Base-by-base conservation (phyloP, 768 basidiomycete species). In the Collybiopsis luxurians region DNA sequence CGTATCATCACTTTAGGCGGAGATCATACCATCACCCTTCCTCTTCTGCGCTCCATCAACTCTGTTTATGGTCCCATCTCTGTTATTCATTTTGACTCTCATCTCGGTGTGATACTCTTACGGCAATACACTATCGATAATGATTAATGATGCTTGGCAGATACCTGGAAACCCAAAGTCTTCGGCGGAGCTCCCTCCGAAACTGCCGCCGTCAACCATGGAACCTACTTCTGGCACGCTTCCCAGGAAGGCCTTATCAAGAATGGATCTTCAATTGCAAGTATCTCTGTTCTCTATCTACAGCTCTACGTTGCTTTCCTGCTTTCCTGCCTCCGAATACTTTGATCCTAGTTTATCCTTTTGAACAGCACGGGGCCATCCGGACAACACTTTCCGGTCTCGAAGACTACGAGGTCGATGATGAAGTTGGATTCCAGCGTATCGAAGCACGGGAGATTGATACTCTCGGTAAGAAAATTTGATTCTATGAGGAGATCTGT, bases 181-280 rank as follows among this genome's bases (percentile, higher is more conserved):
- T 89, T 89, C 64, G 89, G 89, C 23, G 87, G 86, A 10, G 84
- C 88, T 2, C 87, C 86, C 3, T 86, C 86, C 26, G 76, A 79
- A 0, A 85, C 86, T 56, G 88, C 87, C 0, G 84, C 85, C 21
- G 85, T 95, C 60, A 93, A 90, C 59, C 92, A 95, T 58, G 92
- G 92, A 12, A 92, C 90, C 2, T 94, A 93, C 74, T 95, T 95
- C 71, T 94, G 91, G 72, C 89, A 89, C 81, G 93, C 93, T 0
- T 85, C 84, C 58, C 81, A 87, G 62, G 90, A 92, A 64, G 92
- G 92, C 2, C 74, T 92, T 43, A 86, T 95, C 60, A 78, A 77
- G 63, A 88, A 90, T 58, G 88, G 87, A 60, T 80, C 81, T 56
- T 89, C 88, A 70, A 89, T 89, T 85, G 89, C 87, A 89, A 89